Base-by-base conservation (phyloP, 2,329 filamentous ascomycete genomes). In the Pseudogymnoascus sp. region DNA sequence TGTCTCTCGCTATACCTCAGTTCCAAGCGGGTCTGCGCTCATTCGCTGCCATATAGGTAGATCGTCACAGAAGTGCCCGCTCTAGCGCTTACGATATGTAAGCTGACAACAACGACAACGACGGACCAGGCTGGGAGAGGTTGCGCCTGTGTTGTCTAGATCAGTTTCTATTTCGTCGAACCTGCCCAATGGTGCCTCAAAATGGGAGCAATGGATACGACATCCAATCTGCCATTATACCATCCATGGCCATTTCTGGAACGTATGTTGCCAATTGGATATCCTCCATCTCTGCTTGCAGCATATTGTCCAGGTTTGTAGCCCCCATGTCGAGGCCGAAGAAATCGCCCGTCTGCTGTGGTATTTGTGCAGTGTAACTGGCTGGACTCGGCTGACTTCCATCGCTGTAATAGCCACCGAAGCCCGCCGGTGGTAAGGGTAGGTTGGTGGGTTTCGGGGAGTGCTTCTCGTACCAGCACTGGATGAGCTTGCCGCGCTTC, bases 191-290 rank as follows among this genome's bases (percentile, higher is more conserved):
- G 6, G 19, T 21, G 7, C 29, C 6, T 56, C 29, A 56, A 33
- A 56, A 56, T 56, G 50, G 50, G 29, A 33, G 50, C 29, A 56
- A 35, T 35, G 50, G 50, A 56, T 56, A 56, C 26, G 50, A 56
- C 50, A 56, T 56, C 50, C 50, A 56, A 35, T 56, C 50, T 56
- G 50, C n/a, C 29, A 56, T 56, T 21, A 56, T 56, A 35, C 50
- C 29, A 56, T 56, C n/a, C n/a, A 56, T 35, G 26, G 50, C 6
- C 17, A 56, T 33, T 56, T 56, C 50, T 21, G 50, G 29, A 13
- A 33, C 29, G 29, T 35, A 33, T 21, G 2, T 5, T 21, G 17
- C n/a, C 17, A 56, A 56, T 56, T 56, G 50, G 10, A 56, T 35
- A 56, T 56, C 50, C 10, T 33, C 29, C 50, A 56, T 56, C 17